Percentiles rank a stretch among this genome's conserved stretches.
Conservation (phyloP, 345 rosid species). For the Geranium brycei region DNA sequence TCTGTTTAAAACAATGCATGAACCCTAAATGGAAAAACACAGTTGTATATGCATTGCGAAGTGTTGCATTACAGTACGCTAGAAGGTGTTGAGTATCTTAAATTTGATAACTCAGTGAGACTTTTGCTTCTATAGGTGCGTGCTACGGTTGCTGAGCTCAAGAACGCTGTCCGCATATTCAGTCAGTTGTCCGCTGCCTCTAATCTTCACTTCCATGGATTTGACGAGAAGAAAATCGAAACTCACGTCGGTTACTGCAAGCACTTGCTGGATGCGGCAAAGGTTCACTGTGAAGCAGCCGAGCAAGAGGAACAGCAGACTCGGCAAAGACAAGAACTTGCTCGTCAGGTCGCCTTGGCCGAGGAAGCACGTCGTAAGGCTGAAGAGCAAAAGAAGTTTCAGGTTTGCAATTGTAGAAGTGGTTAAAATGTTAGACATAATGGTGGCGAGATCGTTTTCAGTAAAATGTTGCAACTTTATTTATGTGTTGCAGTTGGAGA, state of each 20-base stretch:
- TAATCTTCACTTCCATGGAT: conserved; percentile 82
- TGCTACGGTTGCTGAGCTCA: conserved; percentile 80
- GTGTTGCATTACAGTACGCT: not conserved
- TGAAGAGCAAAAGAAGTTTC: conserved; percentile 85
- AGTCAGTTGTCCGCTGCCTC: conserved; percentile 84
- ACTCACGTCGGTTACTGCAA: conserved; percentile 96
- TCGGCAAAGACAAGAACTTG: conserved; percentile 83
- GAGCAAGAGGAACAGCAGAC: conserved; percentile 85
- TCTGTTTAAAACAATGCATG: not conserved
- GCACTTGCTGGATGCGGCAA: conserved; percentile 84
- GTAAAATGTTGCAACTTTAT: not conserved
- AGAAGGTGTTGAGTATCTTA: not conserved
- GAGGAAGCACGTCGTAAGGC: conserved; percentile 98
- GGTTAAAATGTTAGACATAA: not conserved
- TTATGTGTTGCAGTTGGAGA: conserved; percentile 50
- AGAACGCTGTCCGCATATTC: conserved; percentile 87
- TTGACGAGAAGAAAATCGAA: conserved; percentile 91
- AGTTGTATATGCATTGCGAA: not conserved
- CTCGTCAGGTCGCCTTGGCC: conserved; percentile 90
- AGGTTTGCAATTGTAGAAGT: conserved; percentile 31
- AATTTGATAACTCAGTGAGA: conserved; percentile 5
- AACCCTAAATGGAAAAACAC: too few relatives aligned
- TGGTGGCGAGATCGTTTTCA: not conserved
- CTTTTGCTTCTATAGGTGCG: conserved; percentile 51
- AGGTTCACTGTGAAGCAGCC: conserved; percentile 88